Base-by-base conservation (phyloP, 2,329 filamentous ascomycete species). In the Arachnomyces sp. region DNA sequence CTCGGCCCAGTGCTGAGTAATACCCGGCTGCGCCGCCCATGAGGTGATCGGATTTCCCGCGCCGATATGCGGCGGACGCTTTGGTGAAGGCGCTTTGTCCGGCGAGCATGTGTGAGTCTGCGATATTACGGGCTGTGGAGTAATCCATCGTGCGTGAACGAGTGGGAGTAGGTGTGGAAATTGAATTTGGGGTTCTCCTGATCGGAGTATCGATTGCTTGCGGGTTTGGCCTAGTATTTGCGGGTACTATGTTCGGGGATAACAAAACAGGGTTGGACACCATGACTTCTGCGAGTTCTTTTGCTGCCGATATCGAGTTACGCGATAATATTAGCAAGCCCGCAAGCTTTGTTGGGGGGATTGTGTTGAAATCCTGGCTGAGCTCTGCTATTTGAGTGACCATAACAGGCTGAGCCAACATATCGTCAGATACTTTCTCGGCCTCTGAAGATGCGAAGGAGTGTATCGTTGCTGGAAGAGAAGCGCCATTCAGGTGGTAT, bases 21-120 rank as follows among this genome's bases (percentile, higher is more conserved):
- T 85, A 84, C 0, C 74, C 78, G 7, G 85, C 85, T 1, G 77
- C 89, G 42, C 81, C 83, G 15, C 80, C 76, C 67, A 84, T 88
- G 2, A 90, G 66, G 0, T 73, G 81, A 45, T 87, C 77, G 0
- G 85, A 88, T 49, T 75, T 80, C 13, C 75, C 74, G 49, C 70
- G 74, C 28, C 76, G 73, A 51, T 77, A 76, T 2, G 77, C 74
- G 7, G 68, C 61, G 7, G 68, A 66, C 3, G 80, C 80, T 60
- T 81, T 72, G 3, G 59, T 59, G 49, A 79, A 76, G 9, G 76
- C 76, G 3, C 64, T 57, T 16, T 62, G 59, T 11, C 74, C 65
- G 30, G 70, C 69, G 3, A 63, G 56, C 35, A 67, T 61, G 42
- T 76, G 66, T 4, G 63, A 57, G 1, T 62, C 57, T n/a, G 68